Evolutionary conservation across 2,329 filamentous ascomycete genomes (phyloP), one percentile per base, ranked within the genome.

Genomic region (Aurifilum marmelostoma): DNA sequence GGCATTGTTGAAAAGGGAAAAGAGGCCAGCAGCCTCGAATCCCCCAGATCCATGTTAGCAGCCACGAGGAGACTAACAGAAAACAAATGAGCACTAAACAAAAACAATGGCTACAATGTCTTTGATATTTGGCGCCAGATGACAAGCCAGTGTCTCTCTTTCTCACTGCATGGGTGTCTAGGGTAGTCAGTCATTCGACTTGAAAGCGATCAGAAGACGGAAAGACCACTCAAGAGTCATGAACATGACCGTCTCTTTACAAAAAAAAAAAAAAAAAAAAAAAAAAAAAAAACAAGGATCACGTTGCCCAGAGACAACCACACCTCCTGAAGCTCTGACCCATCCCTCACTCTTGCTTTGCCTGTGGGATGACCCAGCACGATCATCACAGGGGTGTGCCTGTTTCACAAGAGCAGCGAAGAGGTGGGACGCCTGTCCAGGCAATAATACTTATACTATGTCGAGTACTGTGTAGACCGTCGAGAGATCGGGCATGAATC

Each of bases 341-440:
- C 27, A 50, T 50, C 18, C 37, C 37, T 39, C 37, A 9, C 37
- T 39, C 37, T 24, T n/a, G 21, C 24, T 8, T n/a, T 8, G 21
- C 24, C 50, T 52, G 29, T 29, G 52, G 14, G 29, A 29, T 16
- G 29, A 14, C 18, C 21, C 61, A 18, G 43, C 27, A 11, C 41
- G 50, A 21, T 3, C 18, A 29, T n/a, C 24, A 52, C 61, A 63
- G 61, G 61, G 61, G 12, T 52, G 41, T 34, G 61, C 61, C 16
- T 63, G 63, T 56, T 24, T 43, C 50, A 18, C 34, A 27, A 41
- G 24, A 11, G 43, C 37, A 39, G 50, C 63, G 24, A 14, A 54
- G 24, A 56, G 50, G 50, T 56, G 63, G n/a, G n/a, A n/a, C n/a
- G n/a, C 18, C 41, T 21, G 41, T 43, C 16, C n/a, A n/a, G n/a